Base-by-base conservation (phyloP, 2,329 filamentous ascomycete genomes). In the Sporothrix curviconia region DNA sequence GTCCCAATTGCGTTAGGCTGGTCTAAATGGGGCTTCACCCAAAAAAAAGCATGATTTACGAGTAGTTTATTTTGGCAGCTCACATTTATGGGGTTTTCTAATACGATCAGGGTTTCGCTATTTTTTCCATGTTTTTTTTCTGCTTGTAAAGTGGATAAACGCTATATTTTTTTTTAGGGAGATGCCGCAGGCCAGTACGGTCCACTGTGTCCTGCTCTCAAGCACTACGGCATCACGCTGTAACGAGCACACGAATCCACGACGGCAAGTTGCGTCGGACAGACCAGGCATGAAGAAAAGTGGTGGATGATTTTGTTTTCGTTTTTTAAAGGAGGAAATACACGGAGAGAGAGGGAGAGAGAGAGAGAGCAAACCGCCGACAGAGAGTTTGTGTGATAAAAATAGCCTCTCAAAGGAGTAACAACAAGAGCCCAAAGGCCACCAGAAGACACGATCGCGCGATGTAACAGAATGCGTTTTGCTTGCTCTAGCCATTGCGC, bases 391-490 rank as follows among this genome's bases (percentile, higher is more conserved):
- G n/a, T n/a, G n/a, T n/a, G n/a, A n/a, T n/a, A n/a, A n/a, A n/a
- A n/a, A n/a, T n/a, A n/a, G n/a, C n/a, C n/a, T n/a, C n/a, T 32
- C 3, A 17, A 17, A 19, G 19, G 37, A 19, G 14, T 15, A 17
- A 15, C 3, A 19, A 17, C 4, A 36, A 50, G n/a, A n/a, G n/a
- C n/a, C n/a, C n/a, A n/a, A n/a, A n/a, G n/a, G n/a, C n/a, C n/a
- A n/a, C n/a, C n/a, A n/a, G n/a, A n/a, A n/a, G n/a, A 14, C 37
- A 53, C 39, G 51, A 54, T 54, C 25, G 51, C 51, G 39, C 51
- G 51, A 44, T 54, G 51, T 54, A 34, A 54, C 51, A 44, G 51
- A 34, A 54, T 44, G 22, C 28, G 39, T 44, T n/a, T 44, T 17
- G 15, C 17, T 44, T 34, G 25, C 19, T 24, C 19, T 43, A 39